These are phyloP conservation scores for Biscogniauxia mediterranea DNA, from an alignment of 2,329 filamentous ascomycete species.

Conservation along the genomic window DNA sequence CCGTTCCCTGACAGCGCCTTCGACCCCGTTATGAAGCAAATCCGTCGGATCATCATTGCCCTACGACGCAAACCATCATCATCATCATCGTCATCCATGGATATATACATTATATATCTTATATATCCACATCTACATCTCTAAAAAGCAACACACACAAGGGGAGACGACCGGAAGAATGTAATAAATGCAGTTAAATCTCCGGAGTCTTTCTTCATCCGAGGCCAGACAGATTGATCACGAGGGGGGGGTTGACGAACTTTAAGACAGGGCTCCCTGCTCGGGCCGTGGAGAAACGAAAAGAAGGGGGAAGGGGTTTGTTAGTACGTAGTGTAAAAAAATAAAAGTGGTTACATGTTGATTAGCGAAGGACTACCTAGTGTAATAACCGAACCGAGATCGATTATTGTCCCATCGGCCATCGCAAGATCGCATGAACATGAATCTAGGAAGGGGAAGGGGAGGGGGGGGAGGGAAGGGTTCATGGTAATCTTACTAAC, in stretches of 20 bases:
- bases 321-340: no score
- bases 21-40: no score
- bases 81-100: no score
- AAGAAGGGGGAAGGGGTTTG: neutral
- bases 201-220: neutral
- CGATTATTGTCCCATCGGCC: neutral
- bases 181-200: neutral
- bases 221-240: neutral
- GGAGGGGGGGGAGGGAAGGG: no score
- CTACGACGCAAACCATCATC: neutral
- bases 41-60: no score
- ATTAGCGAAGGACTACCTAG: neutral
- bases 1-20: no score
- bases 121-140: neutral
- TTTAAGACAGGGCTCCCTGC: neutral
- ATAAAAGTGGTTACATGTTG: neutral
- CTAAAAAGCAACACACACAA: neutral
- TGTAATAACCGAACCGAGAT: neutral
- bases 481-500: no score
- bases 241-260: neutral
- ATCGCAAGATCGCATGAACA: no score
- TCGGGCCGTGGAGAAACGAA: neutral
- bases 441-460: no score
- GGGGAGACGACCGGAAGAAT: neutral
- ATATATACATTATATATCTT: no score